These are phyloP conservation scores for Phytophthora colocasiae DNA, from an alignment of 352 stramenopile genomes.

Conservation along the genomic window DNA sequence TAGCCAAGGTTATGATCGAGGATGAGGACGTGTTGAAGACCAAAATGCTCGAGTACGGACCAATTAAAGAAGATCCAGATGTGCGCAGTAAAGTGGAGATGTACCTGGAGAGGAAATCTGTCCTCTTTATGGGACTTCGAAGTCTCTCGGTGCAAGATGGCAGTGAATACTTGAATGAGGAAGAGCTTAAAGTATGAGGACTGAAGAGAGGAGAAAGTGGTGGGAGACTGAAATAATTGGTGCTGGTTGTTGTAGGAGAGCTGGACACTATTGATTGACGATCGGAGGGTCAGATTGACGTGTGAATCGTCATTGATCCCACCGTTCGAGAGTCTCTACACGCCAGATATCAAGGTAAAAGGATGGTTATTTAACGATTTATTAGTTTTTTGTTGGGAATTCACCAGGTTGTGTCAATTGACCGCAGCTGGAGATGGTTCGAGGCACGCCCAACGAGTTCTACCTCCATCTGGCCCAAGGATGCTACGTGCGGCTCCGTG, in stretches of 20 bases:
- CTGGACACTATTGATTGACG: slow-evolving; percentile 85
- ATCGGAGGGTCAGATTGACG: slow-evolving; percentile 74
- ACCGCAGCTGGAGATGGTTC: slow-evolving; percentile 65
- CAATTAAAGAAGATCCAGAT: slow-evolving; percentile 85
- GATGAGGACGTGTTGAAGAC: slow-evolving; percentile 75
- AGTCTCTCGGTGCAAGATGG: slow-evolving; percentile 67
- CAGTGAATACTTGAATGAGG: slow-evolving; percentile 63
- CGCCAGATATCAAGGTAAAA: slow-evolving; percentile 65
- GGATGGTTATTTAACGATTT: neutral
- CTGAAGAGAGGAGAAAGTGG: slow-evolving; percentile 1
- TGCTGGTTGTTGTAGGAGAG: slow-evolving; percentile 58
- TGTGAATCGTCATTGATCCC: slow-evolving; percentile 85
- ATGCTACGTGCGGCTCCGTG: slow-evolving; percentile 73
- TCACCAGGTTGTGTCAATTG: slow-evolving; percentile 20
- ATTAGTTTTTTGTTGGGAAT: neutral
- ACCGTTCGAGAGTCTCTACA: slow-evolving; percentile 83
- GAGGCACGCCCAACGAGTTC: slow-evolving; percentile 68
- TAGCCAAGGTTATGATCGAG: slow-evolving; percentile 81
- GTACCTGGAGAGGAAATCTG: slow-evolving; percentile 80
- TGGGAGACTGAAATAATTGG: slow-evolving; percentile 8
- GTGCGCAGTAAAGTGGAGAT: slow-evolving; percentile 88
- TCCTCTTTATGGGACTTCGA: slow-evolving; percentile 79
- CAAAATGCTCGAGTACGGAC: slow-evolving; percentile 86
- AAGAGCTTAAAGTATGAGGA: slow-evolving; percentile 63
- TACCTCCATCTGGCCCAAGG: slow-evolving; percentile 62